Evolutionary conservation across 805 yeast genomes (phyloP), one percentile per base, ranked within the genome.

Genomic region (Sugiyamaella smithiae): DNA sequence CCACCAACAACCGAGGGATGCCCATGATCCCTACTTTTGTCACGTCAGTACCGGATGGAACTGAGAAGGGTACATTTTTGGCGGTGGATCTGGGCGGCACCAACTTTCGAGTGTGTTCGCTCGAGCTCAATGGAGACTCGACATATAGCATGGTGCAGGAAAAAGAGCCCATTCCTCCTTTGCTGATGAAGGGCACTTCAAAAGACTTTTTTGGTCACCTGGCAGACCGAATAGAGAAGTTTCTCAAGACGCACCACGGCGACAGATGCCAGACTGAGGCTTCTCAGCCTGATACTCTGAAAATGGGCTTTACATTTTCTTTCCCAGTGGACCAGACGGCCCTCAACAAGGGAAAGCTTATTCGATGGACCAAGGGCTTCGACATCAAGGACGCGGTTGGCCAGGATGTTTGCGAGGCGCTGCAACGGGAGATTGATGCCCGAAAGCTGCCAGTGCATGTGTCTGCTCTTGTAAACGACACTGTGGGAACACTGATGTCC

Each of bases 61-160:
- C 77, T 42, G 99, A 91, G 65, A 74, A 72, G 48, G 98, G 98
- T 40, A 73, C 86, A 33, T 80, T 76, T 54, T 71, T 91, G 52
- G 98, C 98, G 47, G 96, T 93, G 3, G 98, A 91, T 64, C 74
- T 91, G 46, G 99, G 99, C 54, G 98, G 98, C 44, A 90, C 98
- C 50, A 90, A 93, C 67, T 88, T 91, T 70, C 77, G 99, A 61
- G 96, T 93, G 22, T 89, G 97, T 64, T 88, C 97, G 1, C 90
- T 91, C 25, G 66, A 75, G 31, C 74, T 91, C 58, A 53, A 66
- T 29, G 76, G 76, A 24, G 68, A 71, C 58, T 88, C 86, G 57
- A 82, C 91, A n/a, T 89, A 84, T 66, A 73, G 76, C 20, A 69
- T 90, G 52, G 78, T 80, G 56, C 97, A 91, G 65, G 70, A 81